These are phyloP conservation scores for Tuber calosporum DNA, from an alignment of 495 filamentous ascomycete genomes.

Conservation along the genomic window DNA sequence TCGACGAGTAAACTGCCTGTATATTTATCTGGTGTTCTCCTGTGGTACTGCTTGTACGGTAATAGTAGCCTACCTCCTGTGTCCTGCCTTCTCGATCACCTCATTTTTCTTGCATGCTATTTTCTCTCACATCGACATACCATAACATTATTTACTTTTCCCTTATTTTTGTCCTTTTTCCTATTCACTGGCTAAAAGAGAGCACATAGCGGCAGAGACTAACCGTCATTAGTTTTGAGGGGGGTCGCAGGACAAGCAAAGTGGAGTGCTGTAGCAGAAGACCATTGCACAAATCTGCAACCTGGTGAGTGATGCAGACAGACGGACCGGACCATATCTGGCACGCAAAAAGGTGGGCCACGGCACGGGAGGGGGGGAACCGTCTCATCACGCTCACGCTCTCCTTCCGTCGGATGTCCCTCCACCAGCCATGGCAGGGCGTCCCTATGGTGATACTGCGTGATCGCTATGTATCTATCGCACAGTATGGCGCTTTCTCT, in stretches of 20 bases:
- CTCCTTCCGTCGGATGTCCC: neutral
- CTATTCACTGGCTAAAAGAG: neutral
- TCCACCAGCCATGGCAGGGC: neutral
- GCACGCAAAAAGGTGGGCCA: neutral
- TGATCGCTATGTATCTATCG: neutral
- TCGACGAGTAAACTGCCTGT: neutral
- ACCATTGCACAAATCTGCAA: neutral
- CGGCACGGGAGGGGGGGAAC: neutral
- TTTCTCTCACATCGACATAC: neutral
- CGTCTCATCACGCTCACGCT: neutral
- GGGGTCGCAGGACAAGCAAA: neutral
- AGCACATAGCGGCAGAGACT: neutral
- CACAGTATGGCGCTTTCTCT: neutral
- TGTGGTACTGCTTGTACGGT: neutral
- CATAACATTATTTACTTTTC: conserved; percentile 9
- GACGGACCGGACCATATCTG: neutral
- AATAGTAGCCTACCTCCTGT: neutral
- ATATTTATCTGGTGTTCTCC: neutral
- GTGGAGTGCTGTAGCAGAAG: neutral
- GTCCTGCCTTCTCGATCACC: neutral
- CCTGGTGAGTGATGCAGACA: neutral
- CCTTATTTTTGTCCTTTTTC: conserved; percentile 4
- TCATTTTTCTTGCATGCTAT: neutral
- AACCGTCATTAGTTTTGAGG: neutral
- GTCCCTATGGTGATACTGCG: neutral